Conservation (phyloP, 106 monocot species). For the Amphibolis antarctica region DNA sequence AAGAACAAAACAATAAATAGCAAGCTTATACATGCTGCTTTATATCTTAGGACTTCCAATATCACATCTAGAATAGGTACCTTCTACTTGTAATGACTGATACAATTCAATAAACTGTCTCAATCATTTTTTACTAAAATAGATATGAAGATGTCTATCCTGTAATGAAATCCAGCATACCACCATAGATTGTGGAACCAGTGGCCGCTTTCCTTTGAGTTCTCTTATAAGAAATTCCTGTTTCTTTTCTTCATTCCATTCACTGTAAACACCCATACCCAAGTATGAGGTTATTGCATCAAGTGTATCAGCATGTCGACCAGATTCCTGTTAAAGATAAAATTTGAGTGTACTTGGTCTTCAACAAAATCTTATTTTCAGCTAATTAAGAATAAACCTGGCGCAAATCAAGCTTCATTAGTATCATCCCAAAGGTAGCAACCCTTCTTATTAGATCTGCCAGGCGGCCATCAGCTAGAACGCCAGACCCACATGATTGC, state of each 20-base stretch:
- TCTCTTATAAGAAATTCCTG: constrained; percentile 77
- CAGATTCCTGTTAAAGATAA: constrained; percentile 39
- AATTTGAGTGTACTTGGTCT: neutral
- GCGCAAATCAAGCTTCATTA: constrained; percentile 87
- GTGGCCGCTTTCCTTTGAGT: constrained; percentile 78
- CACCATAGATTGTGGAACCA: constrained; percentile 74
- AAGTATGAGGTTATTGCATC: constrained; percentile 69
- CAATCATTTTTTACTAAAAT: too few relatives aligned
- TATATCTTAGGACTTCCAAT: too few relatives aligned
- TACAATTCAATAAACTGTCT: too few relatives aligned
- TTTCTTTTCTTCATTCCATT: constrained; percentile 85
- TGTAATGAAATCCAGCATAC: constrained; percentile 8
- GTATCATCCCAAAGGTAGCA: constrained; percentile 79
- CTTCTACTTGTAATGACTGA: too few relatives aligned
- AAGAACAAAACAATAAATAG: too few relatives aligned
- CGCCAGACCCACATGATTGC: constrained; percentile 78
- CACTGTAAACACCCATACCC: constrained; percentile 72
- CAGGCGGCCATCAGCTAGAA: constrained; percentile 85
- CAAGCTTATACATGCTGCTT: too few relatives aligned
- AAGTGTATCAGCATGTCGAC: constrained; percentile 62
- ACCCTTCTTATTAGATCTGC: constrained; percentile 79
- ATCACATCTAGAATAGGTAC: too few relatives aligned
- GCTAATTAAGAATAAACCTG: constrained; percentile 29
- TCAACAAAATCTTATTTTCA: neutral
- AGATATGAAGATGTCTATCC: too few relatives aligned